Conservation (phyloP, 108 stramenopile genomes). For the Stephanodiscus triporus region DNA sequence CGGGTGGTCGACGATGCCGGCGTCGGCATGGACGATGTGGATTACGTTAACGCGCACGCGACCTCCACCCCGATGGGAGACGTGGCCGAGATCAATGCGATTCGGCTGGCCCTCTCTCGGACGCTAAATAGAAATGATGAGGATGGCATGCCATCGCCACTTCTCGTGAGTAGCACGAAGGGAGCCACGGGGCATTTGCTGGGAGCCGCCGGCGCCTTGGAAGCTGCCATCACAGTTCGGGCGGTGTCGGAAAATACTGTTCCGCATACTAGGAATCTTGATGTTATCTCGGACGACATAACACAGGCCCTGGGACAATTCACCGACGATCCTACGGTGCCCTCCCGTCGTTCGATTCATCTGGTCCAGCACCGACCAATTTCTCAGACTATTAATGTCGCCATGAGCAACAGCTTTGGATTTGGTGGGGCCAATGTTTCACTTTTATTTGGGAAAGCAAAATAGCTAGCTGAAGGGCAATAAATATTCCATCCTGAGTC, state of each 20-base stretch:
- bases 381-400: conserved; percentile 37
- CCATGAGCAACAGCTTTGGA: conserved; percentile 95
- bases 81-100: conserved; percentile 84
- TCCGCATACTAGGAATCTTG: conserved; percentile 89
- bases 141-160: conserved; percentile 1
- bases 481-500: background rate
- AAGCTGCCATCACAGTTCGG: conserved; percentile 88
- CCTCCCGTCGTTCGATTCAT: conserved; percentile 7
- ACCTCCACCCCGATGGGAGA: conserved; percentile 97
- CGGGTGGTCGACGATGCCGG: conserved; percentile 69
- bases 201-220: conserved; percentile 96
- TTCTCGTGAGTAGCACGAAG: conserved; percentile 91
- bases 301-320: background rate
- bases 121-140: background rate
- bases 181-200: conserved; percentile 96
- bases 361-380: conserved; percentile 52
- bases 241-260: conserved; percentile 62
- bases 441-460: conserved; percentile 65
- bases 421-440: conserved; percentile 99
- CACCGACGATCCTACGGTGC: conserved; percentile 8
- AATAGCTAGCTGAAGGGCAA: background rate
- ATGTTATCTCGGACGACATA: conserved; percentile 33
- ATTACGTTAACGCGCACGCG: conserved; percentile 97
- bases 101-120: conserved; percentile 58
- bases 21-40: conserved; percentile 52